Percentiles rank a stretch among this genome's conserved stretches.
phyloP scores from a whole-genome alignment of 139 green algal genomes.

The Chlorella vulgaris region DNA sequence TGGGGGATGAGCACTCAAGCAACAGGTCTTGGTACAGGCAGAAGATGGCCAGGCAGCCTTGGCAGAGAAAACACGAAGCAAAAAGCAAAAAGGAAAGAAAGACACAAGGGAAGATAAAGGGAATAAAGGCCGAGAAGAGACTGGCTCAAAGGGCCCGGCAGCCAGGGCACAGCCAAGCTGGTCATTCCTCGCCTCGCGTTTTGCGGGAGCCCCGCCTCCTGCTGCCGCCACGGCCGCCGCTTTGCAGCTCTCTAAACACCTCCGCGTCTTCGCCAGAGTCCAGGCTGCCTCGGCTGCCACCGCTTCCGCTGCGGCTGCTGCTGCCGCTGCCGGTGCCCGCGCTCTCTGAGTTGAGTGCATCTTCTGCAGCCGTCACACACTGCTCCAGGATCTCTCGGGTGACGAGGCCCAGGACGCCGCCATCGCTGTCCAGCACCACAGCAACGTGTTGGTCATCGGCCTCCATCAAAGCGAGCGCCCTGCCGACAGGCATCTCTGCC shows the following conservation, averaged over 20 bases:
- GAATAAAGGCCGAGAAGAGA: too few species aligned
- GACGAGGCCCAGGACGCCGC: constrained; percentile 39
- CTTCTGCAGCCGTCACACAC: constrained; percentile 7
- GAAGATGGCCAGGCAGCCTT: too few species aligned
- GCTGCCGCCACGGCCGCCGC: neutral
- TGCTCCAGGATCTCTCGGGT: constrained; percentile 23
- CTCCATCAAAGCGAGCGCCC: constrained; percentile 33
- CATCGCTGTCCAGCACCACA: constrained; percentile 34
- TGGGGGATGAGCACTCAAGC: too few species aligned
- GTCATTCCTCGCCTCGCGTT: neutral
- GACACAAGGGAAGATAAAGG: too few species aligned
- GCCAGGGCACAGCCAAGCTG: too few species aligned
- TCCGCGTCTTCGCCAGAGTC: too few species aligned
- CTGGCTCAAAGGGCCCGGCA: too few species aligned
- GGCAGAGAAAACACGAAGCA: too few species aligned
- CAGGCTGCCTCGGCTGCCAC: neutral
- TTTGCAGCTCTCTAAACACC: neutral
- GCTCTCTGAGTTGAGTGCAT: neutral
- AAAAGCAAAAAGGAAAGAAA: too few species aligned
- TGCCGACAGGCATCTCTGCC: neutral
- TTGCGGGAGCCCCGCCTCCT: neutral
- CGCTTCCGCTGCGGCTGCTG: neutral
- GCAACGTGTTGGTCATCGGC: constrained; percentile 16
- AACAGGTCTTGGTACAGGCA: too few species aligned
- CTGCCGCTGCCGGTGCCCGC: neutral